Conservation (phyloP, 2,329 filamentous ascomycete species). For the Penicillium sp. region DNA sequence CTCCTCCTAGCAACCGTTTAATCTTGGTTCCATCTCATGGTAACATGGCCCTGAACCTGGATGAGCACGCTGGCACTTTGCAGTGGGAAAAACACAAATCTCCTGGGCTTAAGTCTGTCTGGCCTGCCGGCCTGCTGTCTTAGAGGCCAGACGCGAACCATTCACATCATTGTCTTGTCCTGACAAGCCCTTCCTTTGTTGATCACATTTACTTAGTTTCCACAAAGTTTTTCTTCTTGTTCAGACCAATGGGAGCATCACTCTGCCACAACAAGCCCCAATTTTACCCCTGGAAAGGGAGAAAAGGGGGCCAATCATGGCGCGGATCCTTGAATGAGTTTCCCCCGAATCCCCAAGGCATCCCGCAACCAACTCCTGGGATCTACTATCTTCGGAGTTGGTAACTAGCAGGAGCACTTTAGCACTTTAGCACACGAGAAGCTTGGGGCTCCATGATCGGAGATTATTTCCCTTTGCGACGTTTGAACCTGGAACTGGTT, state of each 20-base stretch:
- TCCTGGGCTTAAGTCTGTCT: background rate
- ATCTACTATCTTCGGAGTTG: background rate
- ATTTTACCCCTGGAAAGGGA: conserved; percentile 12
- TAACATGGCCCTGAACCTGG: background rate
- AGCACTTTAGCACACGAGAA: background rate
- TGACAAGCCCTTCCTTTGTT: background rate
- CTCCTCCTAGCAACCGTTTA: background rate
- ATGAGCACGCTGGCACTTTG: no score
- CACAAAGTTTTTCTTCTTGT: background rate
- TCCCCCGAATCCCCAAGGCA: background rate
- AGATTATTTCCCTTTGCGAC: background rate
- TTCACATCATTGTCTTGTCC: background rate
- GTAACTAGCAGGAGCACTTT: background rate
- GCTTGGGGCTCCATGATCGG: background rate
- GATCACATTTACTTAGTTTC: conserved; percentile 6
- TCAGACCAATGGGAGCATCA: conserved; percentile 5
- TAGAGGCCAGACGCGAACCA: background rate
- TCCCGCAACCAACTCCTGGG: background rate
- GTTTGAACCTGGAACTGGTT: no score
- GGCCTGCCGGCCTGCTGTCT: background rate
- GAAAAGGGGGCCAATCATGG: conserved; percentile 19
- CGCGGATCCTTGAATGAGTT: background rate
- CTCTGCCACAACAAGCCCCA: conserved; percentile 9
- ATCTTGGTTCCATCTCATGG: background rate
- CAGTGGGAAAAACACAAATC: background rate